These are phyloP conservation scores for Trichoderma cornu-damae DNA, from an alignment of 2,329 filamentous ascomycete species.

Conservation along the genomic window DNA sequence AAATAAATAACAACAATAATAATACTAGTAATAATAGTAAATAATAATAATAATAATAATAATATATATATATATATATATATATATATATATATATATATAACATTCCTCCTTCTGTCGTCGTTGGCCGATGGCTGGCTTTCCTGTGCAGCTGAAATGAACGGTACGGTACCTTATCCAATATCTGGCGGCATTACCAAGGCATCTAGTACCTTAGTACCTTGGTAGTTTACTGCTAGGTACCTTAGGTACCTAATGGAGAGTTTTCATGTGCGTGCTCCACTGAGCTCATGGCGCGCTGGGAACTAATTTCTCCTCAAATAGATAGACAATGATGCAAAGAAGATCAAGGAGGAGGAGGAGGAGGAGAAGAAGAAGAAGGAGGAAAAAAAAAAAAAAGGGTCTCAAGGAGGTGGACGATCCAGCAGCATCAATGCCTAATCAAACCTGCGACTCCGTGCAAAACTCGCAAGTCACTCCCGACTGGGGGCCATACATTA, in stretches of 20 bases:
- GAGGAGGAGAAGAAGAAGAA: no score
- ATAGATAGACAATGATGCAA: no score
- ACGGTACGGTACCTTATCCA: neutral
- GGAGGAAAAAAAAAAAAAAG: neutral
- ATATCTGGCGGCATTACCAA: no score
- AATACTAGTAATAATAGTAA: no score
- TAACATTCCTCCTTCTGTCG: no score
- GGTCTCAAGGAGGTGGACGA: neutral
- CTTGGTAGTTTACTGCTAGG: no score
- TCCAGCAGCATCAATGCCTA: neutral
- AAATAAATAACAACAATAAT: no score
- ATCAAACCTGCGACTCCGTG: neutral
- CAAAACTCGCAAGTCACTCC: neutral
- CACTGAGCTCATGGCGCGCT: slow-evolving; percentile 4
- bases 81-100: no score
- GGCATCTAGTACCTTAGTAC: no score
- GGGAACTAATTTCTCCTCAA: slow-evolving; percentile 8
- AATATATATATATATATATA: no score
- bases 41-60: no score
- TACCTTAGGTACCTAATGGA: neutral
- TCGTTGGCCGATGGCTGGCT: no score
- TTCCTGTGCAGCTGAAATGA: slow-evolving; percentile 3
- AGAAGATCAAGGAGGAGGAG: neutral
- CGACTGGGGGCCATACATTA: neutral
- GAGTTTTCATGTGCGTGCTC: slow-evolving; percentile 9